Base-by-base conservation (phyloP, 2,329 filamentous ascomycete species). In the Exophiala aquamarina region DNA sequence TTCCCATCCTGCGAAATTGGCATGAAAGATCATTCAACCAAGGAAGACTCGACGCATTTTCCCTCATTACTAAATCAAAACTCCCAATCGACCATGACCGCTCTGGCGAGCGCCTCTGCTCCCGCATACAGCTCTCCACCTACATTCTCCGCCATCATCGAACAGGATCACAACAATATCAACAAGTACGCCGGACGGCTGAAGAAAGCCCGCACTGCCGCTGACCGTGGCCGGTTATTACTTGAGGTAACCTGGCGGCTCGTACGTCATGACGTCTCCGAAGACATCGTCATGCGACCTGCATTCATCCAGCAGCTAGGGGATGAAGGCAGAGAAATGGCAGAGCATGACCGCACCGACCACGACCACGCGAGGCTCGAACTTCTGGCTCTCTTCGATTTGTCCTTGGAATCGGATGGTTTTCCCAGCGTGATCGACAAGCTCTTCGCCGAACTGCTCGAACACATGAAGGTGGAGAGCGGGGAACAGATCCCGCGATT, bases 141-240 rank as follows among this genome's bases (percentile, higher is more conserved):
- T 31, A 51, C 44, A 4, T 58, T 58, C 44, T 50, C 55, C 33
- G 43, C 38, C 11, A 47, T 58, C 28, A 58, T 58, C 44, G 50
- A 58, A n/a, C 28, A 41, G 17, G 55, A 58, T 42, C 55, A 58
- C 48, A 40, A 28, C 28, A 40, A 40, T 23, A 90, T 97, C 67
- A 97, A 97, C 71, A 93, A 87, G 10, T 82, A 95, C 55, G 83
- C 91, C 0, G 87, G 95, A 19, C 76, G 86, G 8, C 91, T 92
- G 2, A 89, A 89, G 70, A 76, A 87, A 44, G 86, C 88, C 0
- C 92, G 91, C 41, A 50, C 52, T 3, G 20, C 42, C 9, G 28
- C 31, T 5, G 42, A 42, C 3, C 43, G 42, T 15, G 32, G 33
- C 32, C 43, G 34, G 5, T 44, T 54, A 7, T 40, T 58, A 8